Base-by-base conservation (phyloP, 257 asterid genomes). In the Plantago ovata region DNA sequence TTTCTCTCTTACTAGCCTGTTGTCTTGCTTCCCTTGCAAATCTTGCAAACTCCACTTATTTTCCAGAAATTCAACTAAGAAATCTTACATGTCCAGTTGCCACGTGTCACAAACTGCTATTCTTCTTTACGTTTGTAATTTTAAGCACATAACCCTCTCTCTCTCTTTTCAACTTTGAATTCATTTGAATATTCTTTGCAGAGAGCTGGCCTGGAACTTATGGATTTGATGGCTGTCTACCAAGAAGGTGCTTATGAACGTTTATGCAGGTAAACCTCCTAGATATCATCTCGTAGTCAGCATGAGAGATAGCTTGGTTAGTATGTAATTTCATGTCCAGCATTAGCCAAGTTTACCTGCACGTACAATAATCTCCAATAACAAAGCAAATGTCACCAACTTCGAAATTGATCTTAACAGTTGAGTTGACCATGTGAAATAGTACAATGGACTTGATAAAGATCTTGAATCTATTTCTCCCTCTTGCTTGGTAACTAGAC, bases 191-290 rank as follows among this genome's bases (percentile, higher is more conserved):
- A 63, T 64, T 61, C 64, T 73, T 68, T 55, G 76, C 91, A 92
- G 98, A 89, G 95, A 64, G 98, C 98, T 62, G 98, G 98, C 64
- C 69, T 92, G 87, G 97, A 88, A 82, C 95, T 88, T 58, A 92
- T 92, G 98, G 98, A 92, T 81, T 85, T 92, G 96, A 92, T 92
- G 98, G 93, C 96, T 69, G 94, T 84, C 77, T 85, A 92, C 82
- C 98, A 92, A 79, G 98, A 92, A 79, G 98, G 96, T 49, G 98
- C 98, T 15, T 88, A 86, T 73, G 98, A 92, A 77, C 94, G 98
- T 61, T 65, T 88, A 41, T 92, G 98, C 96, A 92, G 98, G 98
- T 92, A 77, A 62, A 54, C 38, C 56, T 72, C 53, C 63, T n/a
- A n/a, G n/a, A 43, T 58, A 6, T 15, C 45, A 23, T 28, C 36